These are phyloP conservation scores for Scheffersomyces parashehatae DNA, from an alignment of 1,139 yeast genomes.

Conservation along the genomic window DNA sequence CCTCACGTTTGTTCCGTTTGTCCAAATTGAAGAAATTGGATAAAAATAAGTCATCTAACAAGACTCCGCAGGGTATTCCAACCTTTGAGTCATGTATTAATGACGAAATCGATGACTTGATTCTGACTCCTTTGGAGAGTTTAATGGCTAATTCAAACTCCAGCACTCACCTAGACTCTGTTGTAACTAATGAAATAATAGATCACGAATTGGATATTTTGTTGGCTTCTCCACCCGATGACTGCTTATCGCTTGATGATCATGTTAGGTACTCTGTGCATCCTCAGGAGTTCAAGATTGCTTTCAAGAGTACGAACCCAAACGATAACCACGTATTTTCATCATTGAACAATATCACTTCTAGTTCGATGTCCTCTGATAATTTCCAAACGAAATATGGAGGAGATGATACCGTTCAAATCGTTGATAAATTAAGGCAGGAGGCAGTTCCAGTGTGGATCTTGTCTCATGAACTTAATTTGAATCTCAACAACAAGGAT, in stretches of 20 bases:
- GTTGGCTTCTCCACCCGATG: conserved; percentile 14
- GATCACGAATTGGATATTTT: conserved; percentile 17
- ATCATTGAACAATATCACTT: conserved; percentile 3
- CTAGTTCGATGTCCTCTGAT: conserved; percentile 2
- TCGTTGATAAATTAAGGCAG: conserved; percentile 7
- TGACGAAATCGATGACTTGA: conserved; percentile 13
- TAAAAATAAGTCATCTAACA: conserved; percentile 12
- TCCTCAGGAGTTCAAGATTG: conserved; percentile 8
- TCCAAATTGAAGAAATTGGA: conserved; percentile 18
- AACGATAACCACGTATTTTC: conserved; percentile 10
- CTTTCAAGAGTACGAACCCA: conserved; percentile 3
- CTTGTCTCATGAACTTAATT: conserved; percentile 9
- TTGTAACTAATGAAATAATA: conserved; percentile 15
- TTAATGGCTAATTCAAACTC: conserved; percentile 6
- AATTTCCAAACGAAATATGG: conserved; percentile 2
- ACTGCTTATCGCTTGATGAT: not conserved
- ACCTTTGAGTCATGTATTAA: not conserved
- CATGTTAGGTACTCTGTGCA: conserved; percentile 5
- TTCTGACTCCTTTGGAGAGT: conserved; percentile 14
- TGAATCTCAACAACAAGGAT: conserved; percentile 7
- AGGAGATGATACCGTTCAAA: not conserved
- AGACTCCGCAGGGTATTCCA: conserved; percentile 3
- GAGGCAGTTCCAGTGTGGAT: conserved; percentile 13
- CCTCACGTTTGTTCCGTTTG: conserved; percentile 26
- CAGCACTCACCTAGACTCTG: conserved; percentile 11